A percentile compares a stretch with the other conserved stretches of the same genome.
phyloP scores from a whole-genome alignment of 768 basidiomycete genomes.

The Heimioporus sp. region DNA sequence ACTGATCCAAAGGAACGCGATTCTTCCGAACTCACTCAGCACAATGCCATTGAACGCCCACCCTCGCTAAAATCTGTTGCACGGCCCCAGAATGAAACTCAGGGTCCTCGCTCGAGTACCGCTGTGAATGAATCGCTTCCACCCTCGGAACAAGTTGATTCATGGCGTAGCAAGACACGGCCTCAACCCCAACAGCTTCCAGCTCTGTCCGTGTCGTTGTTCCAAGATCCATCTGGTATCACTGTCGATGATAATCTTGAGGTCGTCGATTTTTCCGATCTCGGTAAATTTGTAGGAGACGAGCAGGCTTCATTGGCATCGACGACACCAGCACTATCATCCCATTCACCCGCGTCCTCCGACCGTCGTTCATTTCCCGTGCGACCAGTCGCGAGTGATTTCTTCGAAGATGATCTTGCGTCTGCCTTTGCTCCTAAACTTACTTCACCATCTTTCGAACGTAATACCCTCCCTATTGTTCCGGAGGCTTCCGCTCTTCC shows the following conservation, averaged over 20 bases:
- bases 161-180: constrained; percentile 61
- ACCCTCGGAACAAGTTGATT: constrained; percentile 43
- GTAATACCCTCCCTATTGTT: constrained; percentile 10
- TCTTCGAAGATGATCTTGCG: constrained; percentile 54
- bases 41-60: constrained; percentile 27
- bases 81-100: constrained; percentile 20
- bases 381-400: constrained; percentile 65
- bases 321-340: constrained; percentile 11
- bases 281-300: constrained; percentile 64
- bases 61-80: constrained; percentile 34
- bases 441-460: constrained; percentile 17
- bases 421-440: constrained; percentile 40
- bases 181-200: constrained; percentile 27
- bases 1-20: constrained; percentile 4
- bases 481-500: constrained; percentile 12
- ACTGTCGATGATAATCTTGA: constrained; percentile 63
- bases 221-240: constrained; percentile 39
- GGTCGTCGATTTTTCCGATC: constrained; percentile 77
- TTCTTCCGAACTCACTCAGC: constrained; percentile 1
- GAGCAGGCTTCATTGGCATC: constrained; percentile 11
- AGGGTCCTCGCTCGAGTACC: constrained; percentile 1
- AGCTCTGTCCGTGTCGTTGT: constrained; percentile 32
- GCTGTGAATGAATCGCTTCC: constrained; percentile 26
- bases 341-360: constrained; percentile 17
- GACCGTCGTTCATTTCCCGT: constrained; percentile 30